Evolutionary conservation across 768 basidiomycete species (phyloP).

Genomic region (Sistotremastrum niveocremeum): DNA sequence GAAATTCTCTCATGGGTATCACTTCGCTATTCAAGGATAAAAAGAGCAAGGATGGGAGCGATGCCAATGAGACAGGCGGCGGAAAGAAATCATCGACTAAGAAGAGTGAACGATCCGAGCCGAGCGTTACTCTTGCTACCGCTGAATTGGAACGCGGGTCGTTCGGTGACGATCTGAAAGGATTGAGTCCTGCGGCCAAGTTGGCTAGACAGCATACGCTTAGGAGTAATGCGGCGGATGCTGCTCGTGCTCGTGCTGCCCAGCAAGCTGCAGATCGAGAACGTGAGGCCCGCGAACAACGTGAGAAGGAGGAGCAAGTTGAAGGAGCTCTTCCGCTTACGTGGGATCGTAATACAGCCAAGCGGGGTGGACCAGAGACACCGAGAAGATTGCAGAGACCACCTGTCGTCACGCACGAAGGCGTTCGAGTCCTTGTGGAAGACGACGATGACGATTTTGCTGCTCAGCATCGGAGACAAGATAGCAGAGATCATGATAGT

Average conservation of each 20-base stretch:
- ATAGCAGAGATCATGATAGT: slow-evolving; percentile 14
- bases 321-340: slow-evolving; percentile 28
- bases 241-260: slow-evolving; percentile 47
- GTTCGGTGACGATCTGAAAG: slow-evolving; percentile 47
- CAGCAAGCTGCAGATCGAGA: slow-evolving; percentile 33
- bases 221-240: slow-evolving; percentile 72
- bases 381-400: slow-evolving; percentile 18
- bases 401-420: slow-evolving; percentile 47
- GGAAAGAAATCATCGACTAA: slow-evolving; percentile 36
- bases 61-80: slow-evolving; percentile 31
- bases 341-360: slow-evolving; percentile 78
- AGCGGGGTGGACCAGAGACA: slow-evolving; percentile 32
- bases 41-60: slow-evolving; percentile 23
- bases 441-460: slow-evolving; percentile 37
- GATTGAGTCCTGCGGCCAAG: slow-evolving; percentile 81
- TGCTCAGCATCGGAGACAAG: background rate
- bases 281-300: slow-evolving; percentile 17
- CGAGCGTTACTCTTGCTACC: slow-evolving; percentile 68
- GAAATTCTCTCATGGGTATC: slow-evolving; percentile 84
- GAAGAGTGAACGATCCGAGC: slow-evolving; percentile 52
- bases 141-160: slow-evolving; percentile 65
- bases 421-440: slow-evolving; percentile 49
- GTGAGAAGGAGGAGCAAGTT: slow-evolving; percentile 15
- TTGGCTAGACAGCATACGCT: slow-evolving; percentile 86
- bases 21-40: slow-evolving; percentile 91